These are phyloP conservation scores for Wallacemonas collosoma DNA, from an alignment of 208 protist genomes.

Conservation along the genomic window DNA sequence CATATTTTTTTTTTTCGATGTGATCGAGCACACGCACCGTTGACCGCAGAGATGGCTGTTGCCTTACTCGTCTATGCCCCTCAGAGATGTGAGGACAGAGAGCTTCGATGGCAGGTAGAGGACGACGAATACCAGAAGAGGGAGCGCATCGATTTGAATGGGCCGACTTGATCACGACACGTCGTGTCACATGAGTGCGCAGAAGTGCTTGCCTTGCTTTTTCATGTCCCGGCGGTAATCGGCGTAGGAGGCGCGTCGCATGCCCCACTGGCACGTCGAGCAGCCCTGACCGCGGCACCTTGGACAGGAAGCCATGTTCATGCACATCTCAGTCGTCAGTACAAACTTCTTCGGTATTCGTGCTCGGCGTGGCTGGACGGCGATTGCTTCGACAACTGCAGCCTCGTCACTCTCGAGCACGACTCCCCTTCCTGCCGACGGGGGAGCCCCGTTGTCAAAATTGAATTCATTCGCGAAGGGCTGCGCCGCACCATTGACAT, in stretches of 20 bases:
- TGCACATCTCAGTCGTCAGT: constrained; percentile 12
- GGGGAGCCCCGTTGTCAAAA: too few relatives aligned
- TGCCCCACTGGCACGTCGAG: neutral
- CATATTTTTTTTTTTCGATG: too few relatives aligned
- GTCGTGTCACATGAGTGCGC: neutral
- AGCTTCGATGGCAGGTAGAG: too few relatives aligned
- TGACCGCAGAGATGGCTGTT: too few relatives aligned
- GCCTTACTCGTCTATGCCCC: too few relatives aligned
- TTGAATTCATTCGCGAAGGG: too few relatives aligned
- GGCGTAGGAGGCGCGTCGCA: neutral
- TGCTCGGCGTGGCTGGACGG: neutral
- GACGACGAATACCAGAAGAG: too few relatives aligned
- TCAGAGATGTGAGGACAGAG: too few relatives aligned
- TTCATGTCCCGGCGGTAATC: constrained; percentile 1
- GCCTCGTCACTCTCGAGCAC: neutral
- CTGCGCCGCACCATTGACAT: neutral
- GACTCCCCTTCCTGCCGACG: neutral
- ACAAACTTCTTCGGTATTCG: neutral
- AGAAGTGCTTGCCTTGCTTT: neutral
- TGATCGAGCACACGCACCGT: too few relatives aligned
- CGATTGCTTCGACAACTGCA: neutral
- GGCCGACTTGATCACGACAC: neutral
- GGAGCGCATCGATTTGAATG: too few relatives aligned
- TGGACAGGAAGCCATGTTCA: constrained; percentile 8
- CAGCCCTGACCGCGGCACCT: constrained; percentile 11